Evolutionary conservation across 352 stramenopile species (phyloP), one percentile per base, ranked within the genome.

Genomic region (Pythium myriotylum): DNA sequence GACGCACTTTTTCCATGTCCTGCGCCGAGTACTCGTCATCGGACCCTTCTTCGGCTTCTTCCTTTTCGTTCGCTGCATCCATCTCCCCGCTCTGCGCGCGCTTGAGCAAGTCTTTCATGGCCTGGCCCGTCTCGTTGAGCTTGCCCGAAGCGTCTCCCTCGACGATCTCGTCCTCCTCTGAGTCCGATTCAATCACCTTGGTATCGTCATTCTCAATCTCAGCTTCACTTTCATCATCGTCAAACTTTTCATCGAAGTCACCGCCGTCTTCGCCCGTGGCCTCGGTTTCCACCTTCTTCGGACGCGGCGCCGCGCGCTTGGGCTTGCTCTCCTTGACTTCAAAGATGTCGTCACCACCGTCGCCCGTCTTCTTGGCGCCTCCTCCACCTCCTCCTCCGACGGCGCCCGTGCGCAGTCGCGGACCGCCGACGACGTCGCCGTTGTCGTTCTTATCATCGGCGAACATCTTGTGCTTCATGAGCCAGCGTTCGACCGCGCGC

Each of bases 391-490:
- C 52, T 17, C 46, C 68, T 39, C 62, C 69, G 9, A 93, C 49
- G 0, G 84, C 84, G 8, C 86, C 86, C 23, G 84, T 95, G 29
- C 82, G 81, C 23, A 95, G 70, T 19, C 79, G 78, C 4, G 86
- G 80, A 2, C 75, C 81, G 43, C 79, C 86, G 9, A 92, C 79
- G 2, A 84, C 77, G 39, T 89, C 79, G 19, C 63, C 67, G 24
- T 22, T 53, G 24, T 90, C 84, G 22, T 55, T 54, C 65, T 87
- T 89, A 45, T 93, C 84, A 24, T 93, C 84, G 20, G 78, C 76
- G 22, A 86, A 84, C 49, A 94, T 79, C 69, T 89, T 91, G 73
- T 94, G 85, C 70, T 91, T 91, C 84, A 93, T 95, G 51, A 95
- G 78, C 84, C 86, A 93, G 59, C 84, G 84, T 67, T 95, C 86